Evolutionary conservation across 2,329 filamentous ascomycete species (phyloP).

Genomic region (Colletotrichum sp.): DNA sequence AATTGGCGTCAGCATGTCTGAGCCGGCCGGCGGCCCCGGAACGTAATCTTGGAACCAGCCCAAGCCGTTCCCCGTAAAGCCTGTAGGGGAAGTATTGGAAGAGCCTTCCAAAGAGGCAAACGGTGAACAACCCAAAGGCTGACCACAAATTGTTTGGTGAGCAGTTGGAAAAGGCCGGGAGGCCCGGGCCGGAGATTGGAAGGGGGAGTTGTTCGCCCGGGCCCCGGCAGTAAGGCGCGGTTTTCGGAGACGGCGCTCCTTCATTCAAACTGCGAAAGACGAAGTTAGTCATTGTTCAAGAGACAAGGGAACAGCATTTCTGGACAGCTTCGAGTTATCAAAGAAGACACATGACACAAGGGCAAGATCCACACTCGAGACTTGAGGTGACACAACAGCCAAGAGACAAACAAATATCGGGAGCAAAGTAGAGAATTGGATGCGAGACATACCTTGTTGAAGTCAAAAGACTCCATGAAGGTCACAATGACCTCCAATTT

Average conservation of each 20-base stretch:
- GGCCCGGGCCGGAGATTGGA: neutral
- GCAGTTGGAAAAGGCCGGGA: neutral
- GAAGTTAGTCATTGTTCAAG: neutral
- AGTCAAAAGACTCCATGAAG: neutral
- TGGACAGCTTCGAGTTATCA: neutral
- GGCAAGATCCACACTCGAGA: neutral
- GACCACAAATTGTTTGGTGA: neutral
- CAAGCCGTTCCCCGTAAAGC: neutral
- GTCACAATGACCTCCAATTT: neutral
- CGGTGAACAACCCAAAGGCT: neutral
- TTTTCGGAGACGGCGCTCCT: neutral
- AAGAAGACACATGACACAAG: neutral
- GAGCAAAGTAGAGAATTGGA: neutral
- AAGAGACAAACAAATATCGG: neutral
- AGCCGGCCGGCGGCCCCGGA: neutral
- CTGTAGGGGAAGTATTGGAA: neutral
- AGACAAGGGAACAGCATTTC: neutral
- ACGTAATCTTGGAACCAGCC: neutral
- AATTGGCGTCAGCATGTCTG: neutral
- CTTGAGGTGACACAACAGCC: neutral
- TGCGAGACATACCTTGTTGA: neutral
- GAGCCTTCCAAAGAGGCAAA: neutral
- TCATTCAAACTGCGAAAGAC: neutral
- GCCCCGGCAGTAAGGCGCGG: neutral
- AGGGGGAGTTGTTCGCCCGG: neutral